Percentiles rank a stretch among this genome's conserved stretches.
phyloP scores from a whole-genome alignment of 179 eudicot genomes.

The Amaranthus tricolor region DNA sequence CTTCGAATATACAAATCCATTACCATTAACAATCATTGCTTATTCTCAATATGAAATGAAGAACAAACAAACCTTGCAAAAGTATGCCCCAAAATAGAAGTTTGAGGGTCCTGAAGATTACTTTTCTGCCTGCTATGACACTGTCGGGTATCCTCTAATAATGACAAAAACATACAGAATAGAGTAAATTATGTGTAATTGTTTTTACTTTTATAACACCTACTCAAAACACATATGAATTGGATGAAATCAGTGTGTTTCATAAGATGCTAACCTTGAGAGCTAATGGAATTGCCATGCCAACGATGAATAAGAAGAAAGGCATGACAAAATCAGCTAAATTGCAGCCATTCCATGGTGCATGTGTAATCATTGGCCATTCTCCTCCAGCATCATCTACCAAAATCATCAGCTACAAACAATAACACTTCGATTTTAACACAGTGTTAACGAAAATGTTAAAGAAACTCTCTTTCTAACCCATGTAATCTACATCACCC shows the following conservation, averaged over 20 bases:
- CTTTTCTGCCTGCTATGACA: constrained; percentile 50
- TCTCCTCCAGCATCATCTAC: constrained; percentile 97
- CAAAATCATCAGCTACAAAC: constrained; percentile 79
- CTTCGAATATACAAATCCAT: neutral
- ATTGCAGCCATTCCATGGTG: constrained; percentile 90
- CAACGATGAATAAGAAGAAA: constrained; percentile 88
- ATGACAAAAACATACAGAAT: neutral
- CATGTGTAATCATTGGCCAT: constrained; percentile 82
- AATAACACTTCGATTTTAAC: neutral
- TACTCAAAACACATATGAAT: neutral
- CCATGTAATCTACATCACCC: neutral
- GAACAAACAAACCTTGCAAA: constrained; percentile 59
- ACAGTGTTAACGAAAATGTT: neutral
- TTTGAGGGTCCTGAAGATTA: constrained; percentile 65
- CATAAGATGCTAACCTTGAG: constrained; percentile 52
- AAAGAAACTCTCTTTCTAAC: neutral
- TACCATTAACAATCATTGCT: neutral
- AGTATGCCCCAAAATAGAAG: constrained; percentile 88
- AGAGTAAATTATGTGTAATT: neutral
- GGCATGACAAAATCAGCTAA: constrained; percentile 99
- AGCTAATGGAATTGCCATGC: constrained; percentile 84
- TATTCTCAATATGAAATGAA: neutral
- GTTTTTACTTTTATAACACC: neutral
- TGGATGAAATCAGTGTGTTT: neutral
- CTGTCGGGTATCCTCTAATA: constrained; percentile 53